These are phyloP conservation scores for Nigrospora oryzae DNA, from an alignment of 2,329 filamentous ascomycete species.

Conservation along the genomic window DNA sequence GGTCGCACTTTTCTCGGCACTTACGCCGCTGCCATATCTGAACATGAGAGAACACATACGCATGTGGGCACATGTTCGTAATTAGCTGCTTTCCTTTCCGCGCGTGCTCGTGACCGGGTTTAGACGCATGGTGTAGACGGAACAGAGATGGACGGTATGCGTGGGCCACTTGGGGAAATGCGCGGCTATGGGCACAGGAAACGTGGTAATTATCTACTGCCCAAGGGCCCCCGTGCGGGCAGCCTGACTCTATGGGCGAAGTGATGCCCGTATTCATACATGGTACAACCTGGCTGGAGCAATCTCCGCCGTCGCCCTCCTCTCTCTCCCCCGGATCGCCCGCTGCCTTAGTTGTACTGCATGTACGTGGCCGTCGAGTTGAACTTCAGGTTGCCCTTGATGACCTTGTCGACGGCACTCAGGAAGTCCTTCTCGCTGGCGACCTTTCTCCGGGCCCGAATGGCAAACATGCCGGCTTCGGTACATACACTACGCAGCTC, in stretches of 20 bases:
- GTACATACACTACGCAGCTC: slow-evolving; percentile 95
- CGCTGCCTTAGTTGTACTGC: slow-evolving; percentile 79
- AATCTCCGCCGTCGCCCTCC: too few species aligned
- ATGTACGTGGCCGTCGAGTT: slow-evolving; percentile 97
- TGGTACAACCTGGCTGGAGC: neutral
- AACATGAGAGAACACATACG: too few species aligned
- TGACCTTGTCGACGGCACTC: slow-evolving; percentile 97
- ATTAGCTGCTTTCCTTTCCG: too few species aligned
- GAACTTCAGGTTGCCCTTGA: slow-evolving; percentile 98
- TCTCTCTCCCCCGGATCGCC: neutral
- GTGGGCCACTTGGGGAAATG: neutral
- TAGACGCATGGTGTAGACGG: too few species aligned
- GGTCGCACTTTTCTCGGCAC: too few species aligned
- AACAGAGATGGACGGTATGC: too few species aligned
- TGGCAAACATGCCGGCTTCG: slow-evolving; percentile 97
- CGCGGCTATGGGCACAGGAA: neutral
- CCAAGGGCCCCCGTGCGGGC: too few species aligned
- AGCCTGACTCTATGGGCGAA: neutral
- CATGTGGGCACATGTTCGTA: too few species aligned
- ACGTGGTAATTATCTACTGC: too few species aligned
- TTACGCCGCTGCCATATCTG: too few species aligned
- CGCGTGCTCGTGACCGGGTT: too few species aligned
- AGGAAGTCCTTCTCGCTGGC: slow-evolving; percentile 98
- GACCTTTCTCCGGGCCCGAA: slow-evolving; percentile 89
- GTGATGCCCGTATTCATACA: slow-evolving; percentile 10